Evolutionary conservation across 1,139 yeast genomes (phyloP).

Genomic region (Suhomyces kunorum): DNA sequence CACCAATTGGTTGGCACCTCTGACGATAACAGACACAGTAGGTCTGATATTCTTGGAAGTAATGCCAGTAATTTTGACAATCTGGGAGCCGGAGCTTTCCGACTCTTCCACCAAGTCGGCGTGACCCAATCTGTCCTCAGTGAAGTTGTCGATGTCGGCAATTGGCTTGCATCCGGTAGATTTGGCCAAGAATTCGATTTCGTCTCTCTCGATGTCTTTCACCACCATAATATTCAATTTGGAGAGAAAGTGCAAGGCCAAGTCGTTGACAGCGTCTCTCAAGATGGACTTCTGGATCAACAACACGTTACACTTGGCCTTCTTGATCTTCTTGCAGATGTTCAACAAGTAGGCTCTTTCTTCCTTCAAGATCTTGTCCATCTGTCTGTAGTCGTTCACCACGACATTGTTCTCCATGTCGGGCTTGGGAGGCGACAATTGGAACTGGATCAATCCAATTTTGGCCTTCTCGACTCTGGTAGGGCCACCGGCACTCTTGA

Average conservation of each 20-base stretch:
- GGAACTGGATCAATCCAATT: conserved; percentile 92
- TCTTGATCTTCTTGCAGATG: conserved; percentile 93
- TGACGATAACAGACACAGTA: conserved; percentile 86
- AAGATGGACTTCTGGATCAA: conserved; percentile 92
- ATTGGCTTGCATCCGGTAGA: conserved; percentile 94
- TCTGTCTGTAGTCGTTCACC: conserved; percentile 96
- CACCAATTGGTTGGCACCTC: conserved; percentile 91
- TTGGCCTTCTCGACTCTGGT: conserved; percentile 89
- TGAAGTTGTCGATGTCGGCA: conserved; percentile 89
- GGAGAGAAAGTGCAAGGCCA: conserved; percentile 91
- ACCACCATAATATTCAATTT: conserved; percentile 92
- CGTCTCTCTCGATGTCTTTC: conserved; percentile 95
- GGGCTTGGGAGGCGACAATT: conserved; percentile 97
- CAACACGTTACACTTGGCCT: conserved; percentile 93
- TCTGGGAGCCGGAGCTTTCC: conserved; percentile 90
- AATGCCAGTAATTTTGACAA: conserved; percentile 88
- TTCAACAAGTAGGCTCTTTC: conserved; percentile 93
- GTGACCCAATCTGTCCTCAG: conserved; percentile 87
- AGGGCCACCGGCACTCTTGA: conserved; percentile 96
- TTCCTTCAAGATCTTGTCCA: conserved; percentile 97
- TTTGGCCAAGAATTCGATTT: conserved; percentile 88
- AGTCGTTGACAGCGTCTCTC: conserved; percentile 96
- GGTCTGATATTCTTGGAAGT: conserved; percentile 57
- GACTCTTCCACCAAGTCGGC: conserved; percentile 93
- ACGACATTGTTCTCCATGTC: conserved; percentile 98